Base-by-base conservation (phyloP, 1,284 basidiomycete genomes). In the Pseudozyma tsukubaensis region DNA sequence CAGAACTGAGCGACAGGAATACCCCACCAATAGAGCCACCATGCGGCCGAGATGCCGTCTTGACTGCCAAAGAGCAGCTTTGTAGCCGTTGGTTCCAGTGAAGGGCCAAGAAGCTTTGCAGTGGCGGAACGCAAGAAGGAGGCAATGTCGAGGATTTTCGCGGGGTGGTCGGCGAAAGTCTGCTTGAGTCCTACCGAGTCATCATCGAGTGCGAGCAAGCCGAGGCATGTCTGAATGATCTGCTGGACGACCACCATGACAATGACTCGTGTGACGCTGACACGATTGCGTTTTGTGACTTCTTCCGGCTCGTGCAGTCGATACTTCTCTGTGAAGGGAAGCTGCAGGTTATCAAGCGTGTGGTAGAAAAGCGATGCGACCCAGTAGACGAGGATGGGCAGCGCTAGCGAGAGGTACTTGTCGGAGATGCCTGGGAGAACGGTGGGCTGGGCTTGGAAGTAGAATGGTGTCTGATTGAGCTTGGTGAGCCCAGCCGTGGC, bases 11-110 rank as follows among this genome's bases (percentile, higher is more conserved):
- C 81, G 4, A 86, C 79, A 0, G 97, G 97, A 11, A 96, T 90
- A 18, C 87, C 91, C 94, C 95, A 99, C 97, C 97, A 99, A 85
- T 99, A 99, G 18, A 91, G 77, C 84, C 89, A 90, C 83, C 91
- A 89, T 19, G 91, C 88, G 10, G 73, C 64, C 6, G 66, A 59
- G 18, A 72, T 57, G 29, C 60, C 69, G n/a, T 76, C 73, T 24
- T 72, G 59, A 32, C 60, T 64, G 14, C 64, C 68, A 32, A 67
- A 64, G 18, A 72, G 39, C 37, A 76, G 57, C 50, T 63, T 66
- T 35, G 55, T 61, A 16, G 56, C 24, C 0, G 48, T 48, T 6
- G 72, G 63, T 35, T 50, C 35, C 6, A 58, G 36, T 14, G 50
- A n/a, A 24, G 61, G 43, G 4, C 60, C 68, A 7, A 67, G 50